These are phyloP conservation scores for Hortiboletus flavorubellus DNA, from an alignment of 768 basidiomycete species.

Conservation along the genomic window DNA sequence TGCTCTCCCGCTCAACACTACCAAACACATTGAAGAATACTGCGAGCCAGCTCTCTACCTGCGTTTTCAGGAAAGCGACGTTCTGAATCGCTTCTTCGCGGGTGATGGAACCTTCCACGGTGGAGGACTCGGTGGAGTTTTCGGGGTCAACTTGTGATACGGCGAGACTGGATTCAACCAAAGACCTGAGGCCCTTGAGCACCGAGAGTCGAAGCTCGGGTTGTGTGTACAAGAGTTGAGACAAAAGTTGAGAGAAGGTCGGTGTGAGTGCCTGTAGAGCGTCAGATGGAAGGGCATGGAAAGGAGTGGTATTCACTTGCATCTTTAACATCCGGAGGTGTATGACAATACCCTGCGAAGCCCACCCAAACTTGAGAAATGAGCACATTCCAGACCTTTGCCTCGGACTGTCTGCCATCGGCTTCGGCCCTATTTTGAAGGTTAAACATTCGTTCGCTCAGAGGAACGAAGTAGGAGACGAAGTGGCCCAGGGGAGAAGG, in stretches of 20 bases:
- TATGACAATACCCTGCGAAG: conserved; percentile 86
- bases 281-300: conserved; percentile 1
- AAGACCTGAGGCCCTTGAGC: conserved; percentile 71
- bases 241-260: conserved; percentile 83
- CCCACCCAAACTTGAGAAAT: conserved; percentile 94
- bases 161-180: conserved; percentile 77
- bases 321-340: conserved; percentile 67
- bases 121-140: conserved; percentile 27
- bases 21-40: conserved; percentile 98
- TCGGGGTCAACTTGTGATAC: conserved; percentile 38
- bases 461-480: conserved; percentile 84
- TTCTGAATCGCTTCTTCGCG: conserved; percentile 62
- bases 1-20: conserved; percentile 68
- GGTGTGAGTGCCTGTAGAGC: conserved; percentile 61
- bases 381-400: conserved; percentile 93
- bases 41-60: conserved; percentile 90
- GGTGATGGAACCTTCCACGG: conserved; percentile 38
- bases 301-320: conserved; percentile 35
- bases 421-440: conserved; percentile 76
- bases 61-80: conserved; percentile 64
- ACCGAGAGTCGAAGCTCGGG: conserved; percentile 78
- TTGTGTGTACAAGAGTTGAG: conserved; percentile 90
- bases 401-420: conserved; percentile 73
- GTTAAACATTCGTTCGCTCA: conserved; percentile 92
- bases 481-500: conserved; percentile 83